A percentile compares a stretch with the other conserved stretches of the same genome.
These are phyloP conservation scores for Pseudozyma sp. DNA, from an alignment of 1,284 basidiomycete genomes.

Conservation along the genomic window DNA sequence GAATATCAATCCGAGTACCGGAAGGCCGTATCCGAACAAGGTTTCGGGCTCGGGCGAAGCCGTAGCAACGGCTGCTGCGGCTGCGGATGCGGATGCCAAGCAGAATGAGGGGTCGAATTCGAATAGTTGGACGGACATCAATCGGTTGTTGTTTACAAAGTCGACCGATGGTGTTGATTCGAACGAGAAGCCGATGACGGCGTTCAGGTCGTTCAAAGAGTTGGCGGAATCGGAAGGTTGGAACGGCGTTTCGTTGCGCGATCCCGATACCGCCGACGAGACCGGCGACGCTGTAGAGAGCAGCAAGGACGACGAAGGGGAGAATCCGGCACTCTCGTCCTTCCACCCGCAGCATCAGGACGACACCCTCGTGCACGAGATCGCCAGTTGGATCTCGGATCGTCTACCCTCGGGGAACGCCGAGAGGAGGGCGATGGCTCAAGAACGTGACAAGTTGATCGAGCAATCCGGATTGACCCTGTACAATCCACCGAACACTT, in stretches of 20 bases:
- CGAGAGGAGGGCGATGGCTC: constrained; percentile 51
- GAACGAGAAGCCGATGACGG: constrained; percentile 12
- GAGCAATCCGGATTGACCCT: constrained; percentile 31
- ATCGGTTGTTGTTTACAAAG: constrained; percentile 52
- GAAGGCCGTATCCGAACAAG: constrained; percentile 46
- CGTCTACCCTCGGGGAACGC: constrained; percentile 57
- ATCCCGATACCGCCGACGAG: constrained; percentile 27
- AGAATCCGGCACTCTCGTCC: constrained; percentile 24
- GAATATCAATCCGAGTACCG: constrained; percentile 62
- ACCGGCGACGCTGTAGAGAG: background rate
- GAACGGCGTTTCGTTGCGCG: constrained; percentile 42
- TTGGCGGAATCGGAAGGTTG: constrained; percentile 31
- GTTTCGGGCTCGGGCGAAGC: background rate
- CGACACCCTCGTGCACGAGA: constrained; percentile 55
- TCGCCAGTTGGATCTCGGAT: constrained; percentile 64
- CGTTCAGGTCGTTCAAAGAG: constrained; percentile 29
- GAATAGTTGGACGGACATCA: constrained; percentile 58
- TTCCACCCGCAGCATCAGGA: constrained; percentile 46
- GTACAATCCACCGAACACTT: constrained; percentile 9
- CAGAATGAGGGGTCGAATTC: constrained; percentile 3
- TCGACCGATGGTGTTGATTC: constrained; percentile 13
- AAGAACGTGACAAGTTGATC: constrained; percentile 30
- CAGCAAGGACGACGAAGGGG: constrained; percentile 15
- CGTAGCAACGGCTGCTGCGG: no score
- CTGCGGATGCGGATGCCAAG: constrained; percentile 13